phyloP scores from a whole-genome alignment of 331 rosid genomes.

The Spiraea crenata region DNA sequence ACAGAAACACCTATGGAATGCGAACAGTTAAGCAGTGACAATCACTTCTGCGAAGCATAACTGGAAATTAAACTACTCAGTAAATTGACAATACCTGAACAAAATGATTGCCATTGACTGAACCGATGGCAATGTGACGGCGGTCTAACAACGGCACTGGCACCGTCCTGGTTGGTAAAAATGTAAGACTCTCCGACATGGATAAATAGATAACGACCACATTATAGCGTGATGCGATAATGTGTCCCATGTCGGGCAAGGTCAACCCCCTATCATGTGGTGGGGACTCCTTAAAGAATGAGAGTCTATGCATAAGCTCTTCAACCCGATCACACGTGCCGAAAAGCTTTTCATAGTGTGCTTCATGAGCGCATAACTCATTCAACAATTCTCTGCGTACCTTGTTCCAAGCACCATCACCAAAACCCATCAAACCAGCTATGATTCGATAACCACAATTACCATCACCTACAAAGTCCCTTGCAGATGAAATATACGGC shows the following conservation, averaged over 20 bases:
- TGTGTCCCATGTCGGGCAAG: constrained; percentile 2
- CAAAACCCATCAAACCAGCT: neutral
- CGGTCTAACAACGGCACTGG: neutral
- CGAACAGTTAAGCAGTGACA: neutral
- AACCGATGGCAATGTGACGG: neutral
- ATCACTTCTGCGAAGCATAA: neutral
- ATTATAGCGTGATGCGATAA: constrained; percentile 4
- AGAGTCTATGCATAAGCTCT: neutral
- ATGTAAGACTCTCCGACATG: neutral
- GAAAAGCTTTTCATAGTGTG: neutral
- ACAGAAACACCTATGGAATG: neutral
- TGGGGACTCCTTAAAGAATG: neutral
- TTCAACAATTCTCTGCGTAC: neutral
- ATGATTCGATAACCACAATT: constrained; percentile 4
- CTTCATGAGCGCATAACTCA: neutral
- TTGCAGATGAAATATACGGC: neutral
- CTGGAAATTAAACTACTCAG: neutral
- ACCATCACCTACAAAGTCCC: neutral
- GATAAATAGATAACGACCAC: constrained; percentile 2
- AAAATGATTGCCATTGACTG: neutral
- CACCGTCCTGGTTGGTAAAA: neutral
- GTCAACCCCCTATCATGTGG: neutral
- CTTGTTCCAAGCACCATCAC: neutral
- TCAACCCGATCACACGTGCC: neutral
- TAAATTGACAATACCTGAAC: neutral